A percentile compares a stretch with the other conserved stretches of the same genome.
phyloP scores from a whole-genome alignment of 345 rosid species.

The Acer yangbiense region DNA sequence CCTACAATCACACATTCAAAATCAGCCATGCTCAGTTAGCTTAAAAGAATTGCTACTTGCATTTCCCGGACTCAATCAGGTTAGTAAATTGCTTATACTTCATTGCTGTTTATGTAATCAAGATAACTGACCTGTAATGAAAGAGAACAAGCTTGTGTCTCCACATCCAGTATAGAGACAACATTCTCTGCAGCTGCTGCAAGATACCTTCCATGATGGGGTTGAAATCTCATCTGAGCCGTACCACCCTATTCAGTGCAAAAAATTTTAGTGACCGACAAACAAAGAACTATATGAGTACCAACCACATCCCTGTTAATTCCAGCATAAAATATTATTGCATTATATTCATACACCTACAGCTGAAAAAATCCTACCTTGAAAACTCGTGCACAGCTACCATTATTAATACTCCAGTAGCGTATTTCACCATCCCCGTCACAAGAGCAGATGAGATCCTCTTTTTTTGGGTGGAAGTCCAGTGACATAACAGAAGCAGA shows the following conservation, averaged over 20 bases:
- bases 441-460: slow-evolving; percentile 95
- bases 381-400: slow-evolving; percentile 71
- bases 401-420: slow-evolving; percentile 89
- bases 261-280: background rate
- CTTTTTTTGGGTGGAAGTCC: slow-evolving; percentile 90
- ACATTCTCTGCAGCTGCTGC: slow-evolving; percentile 88
- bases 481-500: slow-evolving; percentile 69
- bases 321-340: background rate
- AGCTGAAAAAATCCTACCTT: slow-evolving; percentile 54
- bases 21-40: background rate
- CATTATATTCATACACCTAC: slow-evolving; percentile 1
- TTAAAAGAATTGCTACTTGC: background rate
- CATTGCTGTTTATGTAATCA: background rate
- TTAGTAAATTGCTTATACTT: background rate
- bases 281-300: slow-evolving; percentile 1
- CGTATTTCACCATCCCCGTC: slow-evolving; percentile 89
- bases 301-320: background rate
- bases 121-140: slow-evolving; percentile 63
- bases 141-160: slow-evolving; percentile 73
- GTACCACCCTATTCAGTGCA: slow-evolving; percentile 66
- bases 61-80: background rate
- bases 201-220: slow-evolving; percentile 82
- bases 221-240: slow-evolving; percentile 89
- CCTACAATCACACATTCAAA: slow-evolving; percentile 42
- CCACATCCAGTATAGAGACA: slow-evolving; percentile 82